A percentile compares a stretch with the other conserved stretches of the same genome.
Conservation (phyloP, 2,329 filamentous ascomycete species). For the Didymella sp. region DNA sequence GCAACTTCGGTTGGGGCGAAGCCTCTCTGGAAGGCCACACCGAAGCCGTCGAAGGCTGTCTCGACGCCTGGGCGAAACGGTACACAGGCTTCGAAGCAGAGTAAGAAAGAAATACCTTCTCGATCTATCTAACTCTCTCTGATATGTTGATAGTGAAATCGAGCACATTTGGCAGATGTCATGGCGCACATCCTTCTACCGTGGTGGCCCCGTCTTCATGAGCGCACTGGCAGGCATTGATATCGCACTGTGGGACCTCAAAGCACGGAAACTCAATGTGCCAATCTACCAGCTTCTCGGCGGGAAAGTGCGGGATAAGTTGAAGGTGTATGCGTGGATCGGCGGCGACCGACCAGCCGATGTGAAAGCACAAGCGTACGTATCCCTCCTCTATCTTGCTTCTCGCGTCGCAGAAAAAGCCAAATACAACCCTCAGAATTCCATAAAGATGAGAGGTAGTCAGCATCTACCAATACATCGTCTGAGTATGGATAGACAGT, state of each 20-base stretch:
- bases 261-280: conserved; percentile 68
- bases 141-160: conserved; percentile 64
- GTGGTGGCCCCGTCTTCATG: conserved; percentile 82
- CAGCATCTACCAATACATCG: no score
- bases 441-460: no score
- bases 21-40: conserved; percentile 76
- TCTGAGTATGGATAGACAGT: no score
- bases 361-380: conserved; percentile 64
- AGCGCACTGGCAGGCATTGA: conserved; percentile 78
- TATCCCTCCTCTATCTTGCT: background rate
- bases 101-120: conserved; percentile 51
- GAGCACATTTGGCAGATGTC: conserved; percentile 81
- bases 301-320: conserved; percentile 72
- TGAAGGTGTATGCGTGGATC: conserved; percentile 80
- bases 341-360: conserved; percentile 75
- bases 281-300: conserved; percentile 77
- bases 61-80: conserved; percentile 69
- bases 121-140: background rate
- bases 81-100: conserved; percentile 74
- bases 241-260: conserved; percentile 81
- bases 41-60: conserved; percentile 74
- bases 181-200: conserved; percentile 74
- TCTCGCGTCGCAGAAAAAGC: no score
- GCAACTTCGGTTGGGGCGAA: conserved; percentile 74
- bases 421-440: no score